These are phyloP conservation scores for Astragalus membranaceus DNA, from an alignment of 306 rosid species.

Conservation along the genomic window DNA sequence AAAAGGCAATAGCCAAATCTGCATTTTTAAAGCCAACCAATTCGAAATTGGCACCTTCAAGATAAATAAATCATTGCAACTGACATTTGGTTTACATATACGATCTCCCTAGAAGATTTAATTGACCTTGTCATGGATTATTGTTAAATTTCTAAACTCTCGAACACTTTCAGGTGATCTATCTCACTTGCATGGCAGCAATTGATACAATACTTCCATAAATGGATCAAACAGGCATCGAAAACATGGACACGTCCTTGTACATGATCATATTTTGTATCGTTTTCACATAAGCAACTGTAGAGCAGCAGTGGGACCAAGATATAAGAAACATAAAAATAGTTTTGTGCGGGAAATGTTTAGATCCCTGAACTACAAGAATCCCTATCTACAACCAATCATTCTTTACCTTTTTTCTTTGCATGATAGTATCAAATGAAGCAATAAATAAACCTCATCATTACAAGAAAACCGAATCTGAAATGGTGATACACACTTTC, in stretches of 20 bases:
- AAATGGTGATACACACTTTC: not conserved
- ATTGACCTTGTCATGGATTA: constrained; percentile 83
- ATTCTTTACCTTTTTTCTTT: not conserved
- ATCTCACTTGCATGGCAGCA: constrained; percentile 50
- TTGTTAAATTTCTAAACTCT: constrained; percentile 76
- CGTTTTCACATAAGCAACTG: constrained; percentile 20
- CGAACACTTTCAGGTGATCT: constrained; percentile 43
- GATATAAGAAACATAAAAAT: constrained; percentile 6
- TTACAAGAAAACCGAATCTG: not conserved
- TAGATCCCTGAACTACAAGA: not conserved
- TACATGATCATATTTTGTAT: constrained; percentile 33
- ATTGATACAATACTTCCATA: constrained; percentile 47
- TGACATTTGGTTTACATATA: constrained; percentile 85
- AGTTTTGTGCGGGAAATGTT: not conserved
- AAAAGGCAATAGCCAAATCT: constrained; percentile 96
- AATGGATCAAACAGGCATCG: constrained; percentile 38
- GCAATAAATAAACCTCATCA: not conserved
- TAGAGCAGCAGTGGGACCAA: constrained; percentile 10
- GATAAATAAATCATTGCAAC: constrained; percentile 93
- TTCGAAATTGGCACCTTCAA: constrained; percentile 98
- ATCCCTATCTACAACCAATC: not conserved
- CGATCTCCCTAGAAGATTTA: constrained; percentile 79
- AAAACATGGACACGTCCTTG: constrained; percentile 37
- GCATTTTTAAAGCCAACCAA: constrained; percentile 99
- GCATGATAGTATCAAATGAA: constrained; percentile 2